Percentiles rank a stretch among this genome's conserved stretches.
Conservation (phyloP, 345 rosid genomes). For the Triadica sebifera region DNA sequence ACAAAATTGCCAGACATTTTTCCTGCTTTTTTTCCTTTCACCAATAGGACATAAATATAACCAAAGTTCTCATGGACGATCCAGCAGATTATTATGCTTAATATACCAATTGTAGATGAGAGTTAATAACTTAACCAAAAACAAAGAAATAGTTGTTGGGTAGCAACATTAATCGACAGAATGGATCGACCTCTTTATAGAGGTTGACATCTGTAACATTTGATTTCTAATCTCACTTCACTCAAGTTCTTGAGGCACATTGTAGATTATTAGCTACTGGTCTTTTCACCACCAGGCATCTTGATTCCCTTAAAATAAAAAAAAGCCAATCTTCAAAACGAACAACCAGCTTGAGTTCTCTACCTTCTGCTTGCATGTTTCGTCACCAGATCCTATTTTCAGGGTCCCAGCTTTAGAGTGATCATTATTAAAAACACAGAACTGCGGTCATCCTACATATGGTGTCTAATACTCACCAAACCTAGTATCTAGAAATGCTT, state of each 20-base stretch:
- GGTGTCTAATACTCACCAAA: neutral
- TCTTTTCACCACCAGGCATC: too few relatives aligned
- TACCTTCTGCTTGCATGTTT: too few relatives aligned
- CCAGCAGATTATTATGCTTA: neutral
- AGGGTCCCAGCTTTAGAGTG: too few relatives aligned
- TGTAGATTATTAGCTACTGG: slow-evolving; percentile 9
- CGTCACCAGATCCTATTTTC: too few relatives aligned
- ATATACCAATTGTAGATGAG: neutral
- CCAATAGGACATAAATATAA: neutral
- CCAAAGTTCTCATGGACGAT: neutral
- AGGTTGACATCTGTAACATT: neutral
- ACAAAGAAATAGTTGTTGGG: slow-evolving; percentile 21
- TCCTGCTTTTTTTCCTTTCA: slow-evolving; percentile 11
- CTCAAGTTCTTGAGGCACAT: neutral
- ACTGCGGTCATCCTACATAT: neutral
- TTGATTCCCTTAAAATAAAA: too few relatives aligned
- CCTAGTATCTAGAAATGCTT: neutral
- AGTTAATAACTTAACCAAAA: neutral
- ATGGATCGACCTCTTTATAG: slow-evolving; percentile 9
- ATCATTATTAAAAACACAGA: neutral
- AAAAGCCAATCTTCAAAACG: too few relatives aligned
- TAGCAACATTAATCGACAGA: slow-evolving; percentile 1
- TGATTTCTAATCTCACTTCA: neutral
- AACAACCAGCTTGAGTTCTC: too few relatives aligned
- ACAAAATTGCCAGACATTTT: neutral